Percentiles rank a stretch among this genome's conserved stretches.
Evolutionary conservation across 495 filamentous ascomycete species (phyloP).

Genomic region (Lophiotrema nucula): DNA sequence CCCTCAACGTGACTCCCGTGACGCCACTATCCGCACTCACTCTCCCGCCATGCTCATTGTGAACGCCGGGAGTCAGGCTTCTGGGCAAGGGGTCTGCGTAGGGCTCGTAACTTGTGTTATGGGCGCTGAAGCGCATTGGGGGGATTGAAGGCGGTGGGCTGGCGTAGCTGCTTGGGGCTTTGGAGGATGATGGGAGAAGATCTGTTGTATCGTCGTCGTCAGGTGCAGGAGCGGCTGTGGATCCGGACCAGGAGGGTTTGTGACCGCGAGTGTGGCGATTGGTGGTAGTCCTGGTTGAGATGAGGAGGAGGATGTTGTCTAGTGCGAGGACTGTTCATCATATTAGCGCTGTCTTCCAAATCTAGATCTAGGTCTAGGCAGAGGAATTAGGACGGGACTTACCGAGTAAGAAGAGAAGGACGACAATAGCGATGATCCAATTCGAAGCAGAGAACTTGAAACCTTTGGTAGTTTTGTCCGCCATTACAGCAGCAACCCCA

Average conservation of each 20-base stretch:
- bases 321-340: background rate
- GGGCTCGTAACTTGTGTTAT: background rate
- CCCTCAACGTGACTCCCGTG: background rate
- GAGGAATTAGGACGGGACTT: background rate
- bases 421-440: conserved; percentile 2
- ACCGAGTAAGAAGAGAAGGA: background rate
- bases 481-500: background rate
- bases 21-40: background rate
- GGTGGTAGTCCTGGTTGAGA: background rate
- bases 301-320: background rate
- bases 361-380: background rate
- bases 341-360: too few species aligned
- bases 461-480: background rate
- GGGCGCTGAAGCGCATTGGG: background rate
- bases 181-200: background rate
- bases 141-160: too few species aligned
- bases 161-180: background rate
- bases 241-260: background rate
- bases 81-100: background rate
- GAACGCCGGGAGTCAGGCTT: background rate
- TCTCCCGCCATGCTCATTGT: background rate
- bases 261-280: background rate
- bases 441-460: background rate
- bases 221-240: background rate
- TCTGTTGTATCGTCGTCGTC: background rate